phyloP scores from a whole-genome alignment of 805 yeast genomes.

The Ogataea minuta region DNA sequence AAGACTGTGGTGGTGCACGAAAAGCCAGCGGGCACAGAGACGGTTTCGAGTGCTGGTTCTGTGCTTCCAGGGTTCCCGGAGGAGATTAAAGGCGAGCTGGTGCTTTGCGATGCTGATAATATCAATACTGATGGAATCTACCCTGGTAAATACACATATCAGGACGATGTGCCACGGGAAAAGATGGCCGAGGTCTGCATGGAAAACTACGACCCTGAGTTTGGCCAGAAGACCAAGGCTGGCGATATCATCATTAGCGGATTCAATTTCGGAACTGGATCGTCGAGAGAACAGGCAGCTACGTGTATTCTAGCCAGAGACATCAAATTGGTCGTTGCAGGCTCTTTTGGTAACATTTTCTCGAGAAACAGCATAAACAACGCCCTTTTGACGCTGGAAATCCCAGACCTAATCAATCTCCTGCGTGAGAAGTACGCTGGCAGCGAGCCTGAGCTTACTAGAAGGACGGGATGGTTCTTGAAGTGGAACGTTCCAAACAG shows the following conservation, averaged over 20 bases:
- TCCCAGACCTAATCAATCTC: constrained; percentile 79
- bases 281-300: constrained; percentile 98
- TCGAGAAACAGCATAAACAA: constrained; percentile 95
- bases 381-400: constrained; percentile 89
- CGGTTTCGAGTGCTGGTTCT: constrained; percentile 52
- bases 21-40: constrained; percentile 27
- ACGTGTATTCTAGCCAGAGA: constrained; percentile 96
- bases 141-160: constrained; percentile 98
- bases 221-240: constrained; percentile 73
- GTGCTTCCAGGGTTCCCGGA: constrained; percentile 90
- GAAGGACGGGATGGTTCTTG: constrained; percentile 92
- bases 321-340: constrained; percentile 89
- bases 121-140: constrained; percentile 98
- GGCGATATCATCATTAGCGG: constrained; percentile 90
- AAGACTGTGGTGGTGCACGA: constrained; percentile 37
- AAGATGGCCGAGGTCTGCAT: constrained; percentile 99
- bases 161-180: constrained; percentile 91
- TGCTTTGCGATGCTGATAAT: constrained; percentile 94
- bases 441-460: constrained; percentile 67
- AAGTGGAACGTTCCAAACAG: constrained; percentile 92
- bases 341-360: constrained; percentile 96
- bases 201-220: constrained; percentile 96
- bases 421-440: constrained; percentile 65
- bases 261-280: constrained; percentile 96
- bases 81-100: constrained; percentile 83